Conservation (phyloP, 768 basidiomycete genomes). For the Boletus sensibilis region DNA sequence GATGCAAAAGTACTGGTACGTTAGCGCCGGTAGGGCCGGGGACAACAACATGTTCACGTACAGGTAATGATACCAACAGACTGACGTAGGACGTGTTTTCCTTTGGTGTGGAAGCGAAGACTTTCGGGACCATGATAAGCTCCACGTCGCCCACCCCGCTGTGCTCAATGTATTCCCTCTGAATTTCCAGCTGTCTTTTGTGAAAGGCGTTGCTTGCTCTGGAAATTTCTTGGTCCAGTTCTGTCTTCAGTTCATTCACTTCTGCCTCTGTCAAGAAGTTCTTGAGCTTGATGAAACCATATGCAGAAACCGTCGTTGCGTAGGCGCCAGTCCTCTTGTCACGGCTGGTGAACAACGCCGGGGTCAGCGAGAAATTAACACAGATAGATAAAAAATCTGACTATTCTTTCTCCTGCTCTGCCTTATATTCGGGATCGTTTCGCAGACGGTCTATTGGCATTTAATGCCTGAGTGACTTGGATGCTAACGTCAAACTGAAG, state of each 20-base stretch:
- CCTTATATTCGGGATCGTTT: constrained; percentile 12
- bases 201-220: constrained; percentile 1
- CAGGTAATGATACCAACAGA: constrained; percentile 7
- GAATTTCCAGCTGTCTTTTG: constrained; percentile 16
- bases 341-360: neutral
- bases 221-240: constrained; percentile 10
- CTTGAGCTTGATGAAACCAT: constrained; percentile 20
- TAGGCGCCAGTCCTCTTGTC: constrained; percentile 16
- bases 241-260: constrained; percentile 11
- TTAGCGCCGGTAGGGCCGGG: neutral
- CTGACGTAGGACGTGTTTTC: constrained; percentile 14
- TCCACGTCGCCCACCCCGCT: constrained; percentile 15
- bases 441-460: constrained; percentile 5
- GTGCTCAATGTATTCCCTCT: constrained; percentile 4
- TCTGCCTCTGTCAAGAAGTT: constrained; percentile 12
- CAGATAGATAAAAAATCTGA: neutral
- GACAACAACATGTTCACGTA: neutral
- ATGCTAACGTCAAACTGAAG: neutral
- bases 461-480: accelerated
- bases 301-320: constrained; percentile 13
- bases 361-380: neutral
- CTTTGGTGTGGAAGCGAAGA: constrained; percentile 7
- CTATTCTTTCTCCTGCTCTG: constrained; percentile 16
- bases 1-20: neutral
- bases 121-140: constrained; percentile 18